Evolutionary conservation across 2,329 filamentous ascomycete species (phyloP).

Genomic region (Gnomoniopsis smithogilvyi): DNA sequence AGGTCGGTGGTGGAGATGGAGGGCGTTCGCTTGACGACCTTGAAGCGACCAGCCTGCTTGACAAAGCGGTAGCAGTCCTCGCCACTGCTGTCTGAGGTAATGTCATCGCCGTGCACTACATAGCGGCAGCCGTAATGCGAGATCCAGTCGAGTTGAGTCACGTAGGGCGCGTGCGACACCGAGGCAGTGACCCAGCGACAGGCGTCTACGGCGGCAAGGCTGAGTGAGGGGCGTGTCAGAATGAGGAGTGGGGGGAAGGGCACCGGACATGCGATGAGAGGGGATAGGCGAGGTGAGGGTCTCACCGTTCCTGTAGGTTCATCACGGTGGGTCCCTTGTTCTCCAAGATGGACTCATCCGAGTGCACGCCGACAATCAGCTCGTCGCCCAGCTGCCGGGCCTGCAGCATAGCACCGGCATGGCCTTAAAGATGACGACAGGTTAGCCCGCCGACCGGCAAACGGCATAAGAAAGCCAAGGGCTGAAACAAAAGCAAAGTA

Average conservation of each 20-base stretch:
- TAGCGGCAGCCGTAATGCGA: conserved; percentile 93
- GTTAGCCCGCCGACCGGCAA: not conserved
- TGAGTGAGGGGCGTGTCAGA: conserved; percentile 32
- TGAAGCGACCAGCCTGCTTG: conserved; percentile 89
- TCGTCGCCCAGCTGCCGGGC: conserved; percentile 87
- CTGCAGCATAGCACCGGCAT: conserved; percentile 95
- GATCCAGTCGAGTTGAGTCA: conserved; percentile 91
- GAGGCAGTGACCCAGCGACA: conserved; percentile 91
- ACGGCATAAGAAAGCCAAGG: not conserved
- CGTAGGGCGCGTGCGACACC: conserved; percentile 85
- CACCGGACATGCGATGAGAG: not conserved
- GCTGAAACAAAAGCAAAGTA: not conserved
- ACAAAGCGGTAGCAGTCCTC: conserved; percentile 98
- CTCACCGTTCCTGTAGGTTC: conserved; percentile 80
- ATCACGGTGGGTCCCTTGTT: conserved; percentile 99
- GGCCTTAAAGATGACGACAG: conserved; percentile 52
- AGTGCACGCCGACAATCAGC: conserved; percentile 90
- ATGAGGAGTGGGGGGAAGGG: conserved; percentile 22
- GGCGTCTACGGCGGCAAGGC: conserved; percentile 84
- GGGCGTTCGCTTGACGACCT: conserved; percentile 93
- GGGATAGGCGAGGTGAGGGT: conserved; percentile 16
- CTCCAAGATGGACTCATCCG: conserved; percentile 89
- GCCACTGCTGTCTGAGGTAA: conserved; percentile 88
- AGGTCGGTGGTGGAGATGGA: conserved; percentile 97
- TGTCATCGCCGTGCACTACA: conserved; percentile 95